Evolutionary conservation across 2,329 filamentous ascomycete genomes (phyloP).

Genomic region (Tolypocladium sp.): DNA sequence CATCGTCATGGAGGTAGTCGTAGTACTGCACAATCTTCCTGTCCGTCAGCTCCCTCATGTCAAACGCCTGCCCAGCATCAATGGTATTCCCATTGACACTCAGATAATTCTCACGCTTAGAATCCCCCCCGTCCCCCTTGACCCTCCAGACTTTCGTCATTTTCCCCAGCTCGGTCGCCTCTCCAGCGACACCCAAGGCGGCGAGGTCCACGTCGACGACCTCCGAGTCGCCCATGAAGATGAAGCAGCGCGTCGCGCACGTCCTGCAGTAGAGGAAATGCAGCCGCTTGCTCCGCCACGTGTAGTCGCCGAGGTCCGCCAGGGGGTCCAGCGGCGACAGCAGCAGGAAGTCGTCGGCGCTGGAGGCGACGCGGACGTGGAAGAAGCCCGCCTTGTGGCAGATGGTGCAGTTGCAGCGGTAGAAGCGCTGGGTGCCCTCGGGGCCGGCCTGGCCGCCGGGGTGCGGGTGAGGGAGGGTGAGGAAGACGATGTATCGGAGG

Average conservation of each 20-base stretch:
- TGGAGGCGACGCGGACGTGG: slow-evolving; percentile 28
- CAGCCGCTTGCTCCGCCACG: slow-evolving; percentile 16
- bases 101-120: slow-evolving; percentile 17
- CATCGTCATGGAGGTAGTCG: slow-evolving; percentile 8
- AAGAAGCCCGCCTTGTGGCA: slow-evolving; percentile 39
- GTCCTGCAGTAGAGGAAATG: slow-evolving; percentile 37
- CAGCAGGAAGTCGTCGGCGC: slow-evolving; percentile 34
- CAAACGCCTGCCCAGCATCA: slow-evolving; percentile 25
- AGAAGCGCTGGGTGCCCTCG: slow-evolving; percentile 12
- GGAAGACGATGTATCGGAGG: slow-evolving; percentile 30
- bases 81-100: slow-evolving; percentile 28
- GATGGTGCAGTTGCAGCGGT: slow-evolving; percentile 37
- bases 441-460: slow-evolving; percentile 10
- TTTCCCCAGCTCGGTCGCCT: neutral
- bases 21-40: slow-evolving; percentile 20
- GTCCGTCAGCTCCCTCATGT: slow-evolving; percentile 26
- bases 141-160: slow-evolving; percentile 18
- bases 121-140: slow-evolving; percentile 9
- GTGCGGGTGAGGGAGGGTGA: slow-evolving; percentile 27
- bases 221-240: slow-evolving; percentile 24
- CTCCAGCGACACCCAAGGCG: slow-evolving; percentile 4
- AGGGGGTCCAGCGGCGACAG: slow-evolving; percentile 29
- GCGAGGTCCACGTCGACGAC: slow-evolving; percentile 12
- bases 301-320: slow-evolving; percentile 30
- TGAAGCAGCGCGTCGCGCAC: slow-evolving; percentile 36